Evolutionary conservation across 2,329 filamentous ascomycete genomes (phyloP), one percentile per base, ranked within the genome.

Genomic region (Aspergillus thermomutatus): DNA sequence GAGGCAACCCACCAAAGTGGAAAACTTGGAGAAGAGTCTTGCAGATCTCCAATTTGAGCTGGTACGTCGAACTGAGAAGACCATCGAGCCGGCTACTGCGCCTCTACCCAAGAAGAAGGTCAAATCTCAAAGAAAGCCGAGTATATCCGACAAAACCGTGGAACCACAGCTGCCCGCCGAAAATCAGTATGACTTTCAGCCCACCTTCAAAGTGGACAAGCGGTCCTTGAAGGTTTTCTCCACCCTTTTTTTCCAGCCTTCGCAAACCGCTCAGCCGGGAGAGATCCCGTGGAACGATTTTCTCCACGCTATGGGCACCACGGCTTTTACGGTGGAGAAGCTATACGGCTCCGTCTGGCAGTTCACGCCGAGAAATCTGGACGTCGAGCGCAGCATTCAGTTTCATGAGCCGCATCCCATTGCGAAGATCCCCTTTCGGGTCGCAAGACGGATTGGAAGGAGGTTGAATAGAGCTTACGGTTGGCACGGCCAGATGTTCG

Each of bases 301-400:
- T 56, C 63, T 84, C 3, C 77, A 79, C 56, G 82, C 82, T 0
- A 80, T 86, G 78, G 59, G 63, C 0, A 72, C 72, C 0, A 73
- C 75, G 0, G 84, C 83, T 0, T 85, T 87, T 53, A 57, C 63
- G 0, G 76, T 77, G 0, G 72, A 83, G 68, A 86, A 87, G 68
- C 73, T 86, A 0, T 84, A 85, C 57, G 83, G 83, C 0, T 86
- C 82, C 1, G 80, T 80, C 0, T 87, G 85, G 85, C 80, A 85
- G 10, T 87, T 87, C 58, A 74, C 72, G 14, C 80, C 80, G 3
- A 66, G 65, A 4, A 62, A 61, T 3, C 57, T 77, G 23, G 75
- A 79, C 52, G 72, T 78, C 0, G 71, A 78, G 41, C 68, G 79
- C 3, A 78, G 76, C 25, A 87, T 87, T 31, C 80, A 84, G 53